Evolutionary conservation across 495 filamentous ascomycete genomes (phyloP).

Genomic region (Talaromyces adpressus): DNA sequence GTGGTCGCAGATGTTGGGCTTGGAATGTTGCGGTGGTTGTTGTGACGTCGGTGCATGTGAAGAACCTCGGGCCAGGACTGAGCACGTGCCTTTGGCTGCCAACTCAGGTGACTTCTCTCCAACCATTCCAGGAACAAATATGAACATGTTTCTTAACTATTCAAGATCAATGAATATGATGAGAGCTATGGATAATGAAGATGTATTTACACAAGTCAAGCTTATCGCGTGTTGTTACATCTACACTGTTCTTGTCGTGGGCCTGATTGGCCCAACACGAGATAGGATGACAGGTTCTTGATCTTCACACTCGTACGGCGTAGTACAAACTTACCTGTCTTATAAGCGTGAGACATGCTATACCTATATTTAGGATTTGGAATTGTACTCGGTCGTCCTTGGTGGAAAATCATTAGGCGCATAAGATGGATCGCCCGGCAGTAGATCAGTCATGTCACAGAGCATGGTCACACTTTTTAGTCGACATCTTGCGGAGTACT

Average conservation of each 20-base stretch:
- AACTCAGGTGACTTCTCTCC: background rate
- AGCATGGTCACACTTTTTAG: background rate
- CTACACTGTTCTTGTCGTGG: too few species aligned
- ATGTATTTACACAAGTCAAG: background rate
- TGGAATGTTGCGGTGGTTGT: background rate
- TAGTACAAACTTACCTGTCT: background rate
- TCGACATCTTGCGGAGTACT: background rate
- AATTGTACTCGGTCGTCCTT: background rate
- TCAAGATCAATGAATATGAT: background rate
- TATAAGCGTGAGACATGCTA: background rate
- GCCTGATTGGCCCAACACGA: background rate
- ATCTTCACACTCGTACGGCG: background rate
- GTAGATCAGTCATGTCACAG: background rate
- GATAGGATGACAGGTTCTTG: background rate
- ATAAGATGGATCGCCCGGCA: background rate
- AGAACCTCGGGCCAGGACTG: background rate
- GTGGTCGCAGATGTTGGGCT: background rate
- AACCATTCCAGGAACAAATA: background rate
- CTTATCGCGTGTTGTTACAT: too few species aligned
- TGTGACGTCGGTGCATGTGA: conserved; percentile 3
- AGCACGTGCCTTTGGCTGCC: background rate
- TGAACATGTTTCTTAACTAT: background rate
- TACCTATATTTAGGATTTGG: background rate
- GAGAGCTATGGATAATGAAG: background rate
- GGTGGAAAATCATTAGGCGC: background rate